Conservation (phyloP, 371 early-diverging fungal genomes). For the Syncephalastrum racemosum region DNA sequence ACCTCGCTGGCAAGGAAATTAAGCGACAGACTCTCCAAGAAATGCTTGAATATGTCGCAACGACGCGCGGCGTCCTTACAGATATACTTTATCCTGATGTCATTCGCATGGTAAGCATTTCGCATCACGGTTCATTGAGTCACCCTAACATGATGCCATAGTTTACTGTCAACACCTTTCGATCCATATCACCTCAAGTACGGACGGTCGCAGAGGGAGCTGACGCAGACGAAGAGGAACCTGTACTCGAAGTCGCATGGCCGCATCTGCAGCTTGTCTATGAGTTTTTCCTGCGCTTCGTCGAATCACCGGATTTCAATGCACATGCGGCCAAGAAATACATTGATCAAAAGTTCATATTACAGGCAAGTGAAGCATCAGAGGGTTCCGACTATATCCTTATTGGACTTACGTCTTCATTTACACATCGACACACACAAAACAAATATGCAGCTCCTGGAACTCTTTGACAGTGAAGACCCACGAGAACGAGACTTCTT, state of each 20-base stretch:
- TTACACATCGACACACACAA: not conserved
- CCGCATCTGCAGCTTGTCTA: conserved; percentile 97
- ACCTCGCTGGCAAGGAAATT: conserved; percentile 91
- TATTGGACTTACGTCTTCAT: too few species aligned
- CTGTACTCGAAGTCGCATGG: conserved; percentile 94
- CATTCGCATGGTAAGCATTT: conserved; percentile 78
- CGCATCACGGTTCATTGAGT: not conserved
- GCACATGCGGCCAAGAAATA: conserved; percentile 72
- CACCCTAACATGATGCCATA: conserved; percentile 23
- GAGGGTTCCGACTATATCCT: too few species aligned
- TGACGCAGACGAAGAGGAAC: conserved; percentile 99
- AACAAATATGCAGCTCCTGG: conserved; percentile 65
- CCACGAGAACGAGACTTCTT: conserved; percentile 96
- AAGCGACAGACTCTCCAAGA: conserved; percentile 89
- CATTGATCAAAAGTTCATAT: conserved; percentile 22
- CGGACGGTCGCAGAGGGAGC: conserved; percentile 91
- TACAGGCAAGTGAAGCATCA: conserved; percentile 54
- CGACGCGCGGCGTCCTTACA: conserved; percentile 78
- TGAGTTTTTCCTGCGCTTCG: conserved; percentile 94
- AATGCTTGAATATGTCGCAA: conserved; percentile 89
- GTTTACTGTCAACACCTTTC: conserved; percentile 91
- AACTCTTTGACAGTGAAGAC: conserved; percentile 96
- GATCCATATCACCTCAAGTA: conserved; percentile 92
- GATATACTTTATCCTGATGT: conserved; percentile 88
- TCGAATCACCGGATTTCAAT: conserved; percentile 96